Percentiles rank a stretch among this genome's conserved stretches.
Conservation (phyloP, 2,329 filamentous ascomycete genomes). For the Anisogramma anomala region DNA sequence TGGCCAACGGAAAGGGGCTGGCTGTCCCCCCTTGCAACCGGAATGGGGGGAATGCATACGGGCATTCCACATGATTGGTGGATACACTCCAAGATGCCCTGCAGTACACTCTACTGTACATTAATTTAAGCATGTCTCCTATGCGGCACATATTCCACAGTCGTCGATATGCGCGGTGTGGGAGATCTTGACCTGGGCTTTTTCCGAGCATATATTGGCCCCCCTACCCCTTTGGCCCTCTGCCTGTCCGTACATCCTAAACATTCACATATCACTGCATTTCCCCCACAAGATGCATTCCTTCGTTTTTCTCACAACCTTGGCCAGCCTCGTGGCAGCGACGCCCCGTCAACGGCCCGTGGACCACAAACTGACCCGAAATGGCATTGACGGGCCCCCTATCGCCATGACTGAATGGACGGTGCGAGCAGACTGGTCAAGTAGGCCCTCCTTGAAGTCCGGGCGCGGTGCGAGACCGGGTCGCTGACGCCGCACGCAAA, state of each 20-base stretch:
- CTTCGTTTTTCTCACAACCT: constrained; percentile 3
- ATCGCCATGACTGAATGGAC: constrained; percentile 6
- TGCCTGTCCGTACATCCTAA: neutral
- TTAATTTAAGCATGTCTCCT: neutral
- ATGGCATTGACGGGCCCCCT: too few relatives aligned
- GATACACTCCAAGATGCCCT: neutral
- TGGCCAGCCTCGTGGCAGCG: constrained; percentile 4
- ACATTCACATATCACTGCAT: neutral
- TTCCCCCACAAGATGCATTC: neutral
- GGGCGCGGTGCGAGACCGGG: neutral
- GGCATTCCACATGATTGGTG: neutral
- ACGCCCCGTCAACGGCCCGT: neutral
- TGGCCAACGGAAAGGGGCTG: too few relatives aligned
- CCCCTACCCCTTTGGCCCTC: neutral
- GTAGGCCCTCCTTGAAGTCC: neutral
- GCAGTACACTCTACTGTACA: neutral
- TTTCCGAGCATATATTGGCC: too few relatives aligned
- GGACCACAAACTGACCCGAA: too few relatives aligned
- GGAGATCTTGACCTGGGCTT: too few relatives aligned
- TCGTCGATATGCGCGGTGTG: too few relatives aligned
- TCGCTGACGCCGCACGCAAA: neutral
- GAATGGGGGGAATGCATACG: too few relatives aligned
- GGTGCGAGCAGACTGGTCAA: constrained; percentile 7
- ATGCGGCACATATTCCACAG: neutral
- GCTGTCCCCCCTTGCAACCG: too few relatives aligned